These are phyloP conservation scores for Batrachochytrium dendrobatidis DNA, from an alignment of 371 early-diverging fungal species.

Conservation along the genomic window DNA sequence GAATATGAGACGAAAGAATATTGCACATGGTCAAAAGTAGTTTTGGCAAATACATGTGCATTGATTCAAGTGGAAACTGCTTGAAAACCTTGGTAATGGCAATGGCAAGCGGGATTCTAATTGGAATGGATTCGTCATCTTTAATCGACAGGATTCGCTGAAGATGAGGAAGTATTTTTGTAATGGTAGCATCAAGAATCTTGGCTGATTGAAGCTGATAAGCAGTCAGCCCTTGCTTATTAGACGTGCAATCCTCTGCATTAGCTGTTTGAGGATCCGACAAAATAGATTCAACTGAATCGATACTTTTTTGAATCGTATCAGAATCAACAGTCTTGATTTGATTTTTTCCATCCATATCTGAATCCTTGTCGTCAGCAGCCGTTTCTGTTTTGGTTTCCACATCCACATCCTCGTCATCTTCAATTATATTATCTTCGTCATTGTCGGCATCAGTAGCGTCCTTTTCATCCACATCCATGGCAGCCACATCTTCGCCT, in stretches of 20 bases:
- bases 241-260: not conserved
- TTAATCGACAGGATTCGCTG: conserved; percentile 56
- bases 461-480: conserved; percentile 24
- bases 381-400: not conserved
- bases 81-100: conserved; percentile 76
- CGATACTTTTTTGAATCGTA: not conserved
- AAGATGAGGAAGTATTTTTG: conserved; percentile 71
- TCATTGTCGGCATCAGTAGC: not conserved
- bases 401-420: conserved; percentile 5
- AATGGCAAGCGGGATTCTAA: conserved; percentile 82
- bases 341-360: not conserved
- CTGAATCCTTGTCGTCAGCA: not conserved
- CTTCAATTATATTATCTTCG: not conserved
- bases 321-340: not conserved
- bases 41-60: conserved; percentile 72
- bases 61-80: conserved; percentile 64
- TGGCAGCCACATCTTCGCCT: conserved; percentile 25
- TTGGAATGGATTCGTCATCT: conserved; percentile 62
- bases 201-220: not conserved
- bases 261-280: not conserved
- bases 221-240: not conserved
- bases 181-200: conserved; percentile 63
- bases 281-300: not conserved
- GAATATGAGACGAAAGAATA: conserved; percentile 71
- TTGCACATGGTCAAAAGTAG: conserved; percentile 79